Evolutionary conservation across 495 filamentous ascomycete species (phyloP), one percentile per base, ranked within the genome.

Genomic region (Penicillium alfredii): DNA sequence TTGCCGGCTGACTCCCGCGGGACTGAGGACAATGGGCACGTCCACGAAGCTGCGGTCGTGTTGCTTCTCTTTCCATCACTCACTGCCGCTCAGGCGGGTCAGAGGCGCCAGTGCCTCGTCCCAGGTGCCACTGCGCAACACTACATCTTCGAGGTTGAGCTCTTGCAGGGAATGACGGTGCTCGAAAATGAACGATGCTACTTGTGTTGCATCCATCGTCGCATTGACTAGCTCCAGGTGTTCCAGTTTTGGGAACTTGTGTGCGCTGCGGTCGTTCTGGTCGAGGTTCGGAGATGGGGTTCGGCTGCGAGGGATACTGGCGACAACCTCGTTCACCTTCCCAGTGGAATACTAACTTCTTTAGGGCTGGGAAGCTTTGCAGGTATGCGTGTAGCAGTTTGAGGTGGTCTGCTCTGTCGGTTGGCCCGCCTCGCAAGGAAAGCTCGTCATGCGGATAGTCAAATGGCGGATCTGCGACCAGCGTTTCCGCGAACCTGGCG

Each of bases 331-430:
- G 76, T 22, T 65, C 61, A 19, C 84, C 82, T 31, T 74, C 64
- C 84, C 86, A 89, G 18, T 71, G 73, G 53, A 89, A 88, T 30
- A 63, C 64, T 34, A 89, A 66, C 39, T 72, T 76, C 29, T 74
- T 72, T 1, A 92, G 63, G 25, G 51, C 61, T 1, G 80, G 71
- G 50, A 88, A 81, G 39, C 58, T 63, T 18, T 78, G 72, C 34
- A 89, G 71, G 51, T 84, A 88, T 32, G 78, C 72, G 32, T 88
- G 80, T 6, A 89, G 71, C 34, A 84, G 69, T 52, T 85, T 87
- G 23, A 86, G 69, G 51, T 89, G 81, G 52, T 88, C 84, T 14
- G 73, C n/a, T n/a, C n/a, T n/a, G n/a, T 72, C 4, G 72, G 68
- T 4, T 56, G 58, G 0, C 61, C 55, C 7, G 69, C 63, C 21